Percentiles rank a stretch among this genome's conserved stretches.
These are phyloP conservation scores for Beauveria brongniartii DNA, from an alignment of 2,329 filamentous ascomycete genomes.

Conservation along the genomic window DNA sequence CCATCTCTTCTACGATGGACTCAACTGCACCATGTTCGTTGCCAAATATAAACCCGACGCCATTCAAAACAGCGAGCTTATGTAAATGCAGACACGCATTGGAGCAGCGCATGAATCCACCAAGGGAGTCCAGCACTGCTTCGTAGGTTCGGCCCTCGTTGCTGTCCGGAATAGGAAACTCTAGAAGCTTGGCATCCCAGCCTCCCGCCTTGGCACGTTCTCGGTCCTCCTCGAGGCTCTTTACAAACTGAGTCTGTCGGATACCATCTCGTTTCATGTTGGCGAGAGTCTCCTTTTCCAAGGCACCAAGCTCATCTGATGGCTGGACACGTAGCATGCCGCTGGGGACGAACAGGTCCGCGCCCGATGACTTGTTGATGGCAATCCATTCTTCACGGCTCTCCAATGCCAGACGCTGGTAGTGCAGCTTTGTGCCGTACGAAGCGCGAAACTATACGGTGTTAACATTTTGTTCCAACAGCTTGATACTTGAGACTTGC, in stretches of 20 bases:
- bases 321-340: slow-evolving; percentile 23
- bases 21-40: slow-evolving; percentile 18
- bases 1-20: slow-evolving; percentile 15
- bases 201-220: slow-evolving; percentile 14
- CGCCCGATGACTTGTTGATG: slow-evolving; percentile 13
- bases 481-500: slow-evolving; percentile 5
- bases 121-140: slow-evolving; percentile 19
- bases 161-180: slow-evolving; percentile 17
- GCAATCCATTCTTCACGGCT: slow-evolving; percentile 18
- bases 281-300: slow-evolving; percentile 18
- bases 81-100: slow-evolving; percentile 17
- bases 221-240: slow-evolving; percentile 14
- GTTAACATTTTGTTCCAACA: background rate
- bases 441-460: slow-evolving; percentile 18
- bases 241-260: slow-evolving; percentile 18
- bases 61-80: slow-evolving; percentile 16
- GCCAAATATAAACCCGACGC: slow-evolving; percentile 21
- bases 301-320: slow-evolving; percentile 12
- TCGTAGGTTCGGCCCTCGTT: slow-evolving; percentile 13
- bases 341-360: slow-evolving; percentile 14
- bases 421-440: slow-evolving; percentile 18
- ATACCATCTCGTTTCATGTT: slow-evolving; percentile 19
- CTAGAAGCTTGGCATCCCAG: slow-evolving; percentile 18
- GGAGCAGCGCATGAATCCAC: slow-evolving; percentile 18
- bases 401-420: slow-evolving; percentile 19